Conservation (phyloP, 1,139 yeast genomes). For the Kurtzmaniella quercitrusa region DNA sequence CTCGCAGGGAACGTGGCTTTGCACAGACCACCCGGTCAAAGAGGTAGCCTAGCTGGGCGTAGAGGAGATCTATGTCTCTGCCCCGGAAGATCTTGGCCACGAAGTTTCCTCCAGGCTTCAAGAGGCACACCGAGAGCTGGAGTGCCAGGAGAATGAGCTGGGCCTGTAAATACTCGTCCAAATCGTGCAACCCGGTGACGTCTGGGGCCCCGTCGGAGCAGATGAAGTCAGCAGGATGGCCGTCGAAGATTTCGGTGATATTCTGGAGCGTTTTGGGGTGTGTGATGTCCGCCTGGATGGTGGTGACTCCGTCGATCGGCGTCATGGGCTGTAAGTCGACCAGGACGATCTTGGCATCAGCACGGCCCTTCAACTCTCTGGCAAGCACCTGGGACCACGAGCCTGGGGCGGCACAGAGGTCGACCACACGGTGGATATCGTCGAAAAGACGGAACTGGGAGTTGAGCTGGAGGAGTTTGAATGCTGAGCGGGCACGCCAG, state of each 20-base stretch:
- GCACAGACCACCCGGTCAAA: conserved; percentile 91
- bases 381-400: conserved; percentile 98
- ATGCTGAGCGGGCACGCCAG: conserved; percentile 95
- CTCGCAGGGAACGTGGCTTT: conserved; percentile 91
- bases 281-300: conserved; percentile 93
- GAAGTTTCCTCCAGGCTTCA: conserved; percentile 86
- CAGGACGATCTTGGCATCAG: conserved; percentile 74
- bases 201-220: conserved; percentile 99
- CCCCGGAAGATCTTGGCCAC: conserved; percentile 97
- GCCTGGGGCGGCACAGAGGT: conserved; percentile 98
- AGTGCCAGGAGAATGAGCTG: conserved; percentile 87
- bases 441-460: conserved; percentile 82
- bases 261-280: conserved; percentile 81
- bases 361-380: conserved; percentile 50
- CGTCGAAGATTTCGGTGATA: conserved; percentile 79
- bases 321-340: conserved; percentile 98
- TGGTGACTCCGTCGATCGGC: conserved; percentile 82
- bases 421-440: conserved; percentile 80
- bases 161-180: conserved; percentile 95
- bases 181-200: conserved; percentile 93
- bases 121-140: conserved; percentile 82
- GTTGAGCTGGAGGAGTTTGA: conserved; percentile 81
- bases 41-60: conserved; percentile 79
- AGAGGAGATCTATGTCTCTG: conserved; percentile 85
- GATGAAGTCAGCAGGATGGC: conserved; percentile 90